Conservation (phyloP, 2,329 filamentous ascomycete genomes). For the Epicoccum sorghinum region DNA sequence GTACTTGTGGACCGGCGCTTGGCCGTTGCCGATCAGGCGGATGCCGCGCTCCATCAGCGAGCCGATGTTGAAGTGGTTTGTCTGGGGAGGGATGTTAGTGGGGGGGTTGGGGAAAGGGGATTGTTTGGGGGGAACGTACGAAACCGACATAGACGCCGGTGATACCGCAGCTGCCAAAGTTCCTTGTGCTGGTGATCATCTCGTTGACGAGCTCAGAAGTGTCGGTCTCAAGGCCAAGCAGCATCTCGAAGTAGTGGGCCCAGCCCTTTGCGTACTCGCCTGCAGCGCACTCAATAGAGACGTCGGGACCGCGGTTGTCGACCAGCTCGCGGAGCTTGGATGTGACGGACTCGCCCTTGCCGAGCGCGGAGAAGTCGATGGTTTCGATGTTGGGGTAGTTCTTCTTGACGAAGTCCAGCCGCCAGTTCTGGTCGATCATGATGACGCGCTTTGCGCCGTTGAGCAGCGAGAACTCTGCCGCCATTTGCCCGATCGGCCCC, state of each 20-base stretch:
- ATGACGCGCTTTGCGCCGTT: slow-evolving; percentile 78
- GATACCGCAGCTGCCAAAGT: slow-evolving; percentile 75
- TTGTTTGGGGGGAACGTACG: slow-evolving; percentile 47
- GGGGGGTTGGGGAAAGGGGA: neutral
- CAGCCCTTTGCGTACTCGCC: slow-evolving; percentile 69
- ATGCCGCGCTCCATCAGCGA: slow-evolving; percentile 87
- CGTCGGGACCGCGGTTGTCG: slow-evolving; percentile 72
- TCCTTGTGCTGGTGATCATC: slow-evolving; percentile 76
- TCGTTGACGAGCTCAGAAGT: slow-evolving; percentile 82
- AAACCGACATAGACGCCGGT: slow-evolving; percentile 73
- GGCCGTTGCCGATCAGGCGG: slow-evolving; percentile 72
- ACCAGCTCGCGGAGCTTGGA: slow-evolving; percentile 75
- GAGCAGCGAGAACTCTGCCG: slow-evolving; percentile 68
- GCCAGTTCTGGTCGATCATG: slow-evolving; percentile 75
- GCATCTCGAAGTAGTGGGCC: slow-evolving; percentile 65
- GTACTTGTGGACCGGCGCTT: slow-evolving; percentile 80
- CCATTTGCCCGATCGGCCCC: slow-evolving; percentile 84
- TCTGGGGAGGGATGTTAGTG: slow-evolving; percentile 50
- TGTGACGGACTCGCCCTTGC: slow-evolving; percentile 69
- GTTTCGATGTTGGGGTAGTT: slow-evolving; percentile 70
- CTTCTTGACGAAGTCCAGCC: slow-evolving; percentile 70
- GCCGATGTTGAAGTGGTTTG: slow-evolving; percentile 83
- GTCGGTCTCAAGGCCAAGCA: slow-evolving; percentile 78
- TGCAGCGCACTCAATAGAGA: slow-evolving; percentile 71
- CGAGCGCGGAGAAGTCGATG: slow-evolving; percentile 71